Evolutionary conservation across 495 filamentous ascomycete species (phyloP).

Genomic region (Xylaria grammica): DNA sequence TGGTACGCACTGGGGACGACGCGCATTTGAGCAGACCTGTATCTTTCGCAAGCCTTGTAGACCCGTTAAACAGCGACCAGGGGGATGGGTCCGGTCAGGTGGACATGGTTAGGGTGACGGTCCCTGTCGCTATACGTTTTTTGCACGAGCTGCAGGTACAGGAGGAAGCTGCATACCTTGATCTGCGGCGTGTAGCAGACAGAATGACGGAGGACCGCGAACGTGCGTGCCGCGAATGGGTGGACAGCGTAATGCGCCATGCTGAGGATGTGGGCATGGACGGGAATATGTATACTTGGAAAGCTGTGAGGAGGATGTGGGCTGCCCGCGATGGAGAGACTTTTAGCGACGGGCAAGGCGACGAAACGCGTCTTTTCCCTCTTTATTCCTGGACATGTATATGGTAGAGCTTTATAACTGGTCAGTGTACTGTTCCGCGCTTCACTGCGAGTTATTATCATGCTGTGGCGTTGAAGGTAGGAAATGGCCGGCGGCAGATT

Average conservation of each 20-base stretch:
- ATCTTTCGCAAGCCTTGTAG: conserved; percentile 29
- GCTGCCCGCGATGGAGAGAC: conserved; percentile 29
- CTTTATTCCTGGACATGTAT: conserved; percentile 26
- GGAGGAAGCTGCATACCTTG: conserved; percentile 27
- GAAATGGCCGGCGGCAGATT: conserved; percentile 19
- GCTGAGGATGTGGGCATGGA: conserved; percentile 30
- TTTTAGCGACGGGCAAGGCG: conserved; percentile 21
- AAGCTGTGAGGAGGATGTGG: conserved; percentile 34
- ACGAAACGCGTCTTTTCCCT: conserved; percentile 27
- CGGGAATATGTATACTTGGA: conserved; percentile 28
- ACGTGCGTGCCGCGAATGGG: conserved; percentile 28
- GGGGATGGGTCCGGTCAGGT: conserved; percentile 23
- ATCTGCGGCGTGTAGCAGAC: conserved; percentile 24
- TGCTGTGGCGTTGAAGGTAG: conserved; percentile 19
- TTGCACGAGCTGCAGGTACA: conserved; percentile 28
- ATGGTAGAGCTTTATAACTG: conserved; percentile 23
- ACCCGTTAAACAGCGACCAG: conserved; percentile 25
- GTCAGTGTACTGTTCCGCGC: conserved; percentile 20
- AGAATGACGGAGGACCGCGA: conserved; percentile 29
- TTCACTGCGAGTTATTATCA: conserved; percentile 22
- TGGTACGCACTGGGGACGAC: conserved; percentile 33
- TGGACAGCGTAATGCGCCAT: conserved; percentile 30
- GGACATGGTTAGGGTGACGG: conserved; percentile 29
- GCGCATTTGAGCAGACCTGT: conserved; percentile 30
- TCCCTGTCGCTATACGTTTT: conserved; percentile 30